These are phyloP conservation scores for Pseudopithomyces maydicus DNA, from an alignment of 2,329 filamentous ascomycete genomes.

Conservation along the genomic window DNA sequence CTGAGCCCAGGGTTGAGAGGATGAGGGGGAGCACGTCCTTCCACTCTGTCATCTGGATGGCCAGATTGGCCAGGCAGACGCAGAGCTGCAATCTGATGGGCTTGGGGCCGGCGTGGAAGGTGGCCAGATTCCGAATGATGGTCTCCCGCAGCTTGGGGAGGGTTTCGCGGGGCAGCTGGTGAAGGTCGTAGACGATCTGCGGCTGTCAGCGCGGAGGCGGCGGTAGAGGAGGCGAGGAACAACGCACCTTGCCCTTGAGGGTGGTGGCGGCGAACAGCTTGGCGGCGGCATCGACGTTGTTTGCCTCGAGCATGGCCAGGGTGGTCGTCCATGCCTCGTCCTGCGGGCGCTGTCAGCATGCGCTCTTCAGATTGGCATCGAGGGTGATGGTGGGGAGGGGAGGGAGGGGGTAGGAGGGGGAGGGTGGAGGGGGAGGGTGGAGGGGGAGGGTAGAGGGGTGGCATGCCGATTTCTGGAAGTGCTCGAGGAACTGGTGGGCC, in stretches of 20 bases:
- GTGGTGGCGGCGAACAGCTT: slow-evolving; percentile 97
- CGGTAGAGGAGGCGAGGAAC: background rate
- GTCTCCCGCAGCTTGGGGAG: slow-evolving; percentile 81
- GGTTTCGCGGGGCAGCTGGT: slow-evolving; percentile 80
- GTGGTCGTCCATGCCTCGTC: slow-evolving; percentile 89
- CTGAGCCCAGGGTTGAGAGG: slow-evolving; percentile 76
- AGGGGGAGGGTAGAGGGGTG: slow-evolving; percentile 4
- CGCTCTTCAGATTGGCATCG: slow-evolving; percentile 2
- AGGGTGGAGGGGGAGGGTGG: too few species aligned
- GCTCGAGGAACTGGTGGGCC: slow-evolving; percentile 88
- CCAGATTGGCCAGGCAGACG: slow-evolving; percentile 90
- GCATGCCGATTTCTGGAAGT: slow-evolving; percentile 96
- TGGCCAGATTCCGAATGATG: slow-evolving; percentile 78
- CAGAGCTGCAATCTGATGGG: slow-evolving; percentile 83
- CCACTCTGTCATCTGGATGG: slow-evolving; percentile 96
- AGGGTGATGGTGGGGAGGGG: too few species aligned
- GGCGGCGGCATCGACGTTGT: slow-evolving; percentile 76
- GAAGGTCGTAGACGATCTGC: slow-evolving; percentile 94
- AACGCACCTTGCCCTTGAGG: slow-evolving; percentile 89
- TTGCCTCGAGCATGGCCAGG: slow-evolving; percentile 81
- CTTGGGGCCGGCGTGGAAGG: slow-evolving; percentile 81
- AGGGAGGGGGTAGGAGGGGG: too few species aligned
- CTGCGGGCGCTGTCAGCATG: slow-evolving; percentile 54
- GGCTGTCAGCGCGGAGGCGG: slow-evolving; percentile 22
- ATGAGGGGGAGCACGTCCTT: slow-evolving; percentile 88